Base-by-base conservation (phyloP, 2,329 filamentous ascomycete species). In the Chlorencoelia australis region DNA sequence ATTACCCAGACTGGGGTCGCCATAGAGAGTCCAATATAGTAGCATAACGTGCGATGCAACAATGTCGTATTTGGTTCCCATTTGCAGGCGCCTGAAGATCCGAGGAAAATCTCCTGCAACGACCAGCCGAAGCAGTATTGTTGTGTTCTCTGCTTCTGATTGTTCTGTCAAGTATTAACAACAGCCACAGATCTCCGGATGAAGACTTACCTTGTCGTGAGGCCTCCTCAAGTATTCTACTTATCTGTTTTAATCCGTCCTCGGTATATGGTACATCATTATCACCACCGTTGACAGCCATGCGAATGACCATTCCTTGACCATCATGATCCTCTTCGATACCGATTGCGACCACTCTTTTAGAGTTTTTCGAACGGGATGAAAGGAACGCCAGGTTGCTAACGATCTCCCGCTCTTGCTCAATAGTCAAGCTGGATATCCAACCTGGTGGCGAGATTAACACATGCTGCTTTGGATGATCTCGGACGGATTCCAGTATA, bases 361-460 rank as follows among this genome's bases (percentile, higher is more conserved):
- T 13, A 18, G 16, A 31, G 31, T 52, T 35, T 27, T 52, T 35
- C 19, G 37, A 32, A 26, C 35, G 37, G 22, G 42, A 43, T 5
- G 47, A 47, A 11, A 53, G 33, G 35, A 53, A 51, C 28, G 47
- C 47, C 21, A 53, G 30, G 34, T 46, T 46, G 16, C 43, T 45
- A 15, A 39, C 39, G 42, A 52, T 49, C 38, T 53, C 41, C 13
- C 37, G 40, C 43, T 53, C 50, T 35, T 37, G 39, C 32, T 8
- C 16, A 26, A 48, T 39, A 14, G 17, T 45, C 20, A 50, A 33
- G 5, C 16, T 15, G 28, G 14, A 26, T 14, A 32, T 17, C 32
- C 19, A 17, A 18, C 37, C 18, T n/a, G 11, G 22, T 11, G 7
- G 8, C 1, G 4, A 0, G 15, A 21, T 14, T 13, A 36, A n/a